Evolutionary conservation across 108 stramenopile species (phyloP), one percentile per base, ranked within the genome.

Genomic region (Mayamaea pseudoterrestris): DNA sequence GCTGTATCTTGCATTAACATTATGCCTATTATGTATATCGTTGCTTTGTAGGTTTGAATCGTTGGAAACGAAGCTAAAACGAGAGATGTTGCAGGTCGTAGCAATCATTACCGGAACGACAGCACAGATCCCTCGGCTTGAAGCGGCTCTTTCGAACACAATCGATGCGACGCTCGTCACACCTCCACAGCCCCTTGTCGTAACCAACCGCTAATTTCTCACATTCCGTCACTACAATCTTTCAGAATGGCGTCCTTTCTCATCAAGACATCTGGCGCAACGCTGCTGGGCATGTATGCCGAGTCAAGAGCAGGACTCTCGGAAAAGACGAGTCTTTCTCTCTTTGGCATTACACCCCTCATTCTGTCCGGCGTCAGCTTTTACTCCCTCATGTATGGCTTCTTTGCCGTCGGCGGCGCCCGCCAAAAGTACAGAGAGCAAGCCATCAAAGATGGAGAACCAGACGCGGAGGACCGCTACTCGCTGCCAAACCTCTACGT

Each of bases 401-500:
- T n/a, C n/a, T 45, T 78, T 48, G 44, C 40, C 13, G 76, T 78
- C 5, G 72, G 72, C 8, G 43, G 51, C 32, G 69, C 76, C 4
- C 66, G 76, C 14, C 36, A 27, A 18, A 74, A 70, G 44, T 78
- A 74, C 43, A 50, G 50, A 0, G 66, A 71, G 31, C 54, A 65
- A 35, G 76, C 76, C 26, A 53, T 63, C 42, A 71, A 73, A 41
- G 76, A 78, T 44, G 76, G 76, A 6, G 76, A 78, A 63, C 55
- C 44, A 42, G 70, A 57, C 3, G 68, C 69, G 16, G 66, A 71
- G 18, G 65, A 63, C 24, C 53, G 74, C 3, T 76, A 68, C 50
- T 39, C 26, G 31, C 45, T 72, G 44, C 70, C 75, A 17, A 78
- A 78, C 59, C 41, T 78, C 11, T 78, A 78, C 44, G 76, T 59